Conservation (phyloP, 2,329 filamentous ascomycete genomes). For the Neurospora sp. region DNA sequence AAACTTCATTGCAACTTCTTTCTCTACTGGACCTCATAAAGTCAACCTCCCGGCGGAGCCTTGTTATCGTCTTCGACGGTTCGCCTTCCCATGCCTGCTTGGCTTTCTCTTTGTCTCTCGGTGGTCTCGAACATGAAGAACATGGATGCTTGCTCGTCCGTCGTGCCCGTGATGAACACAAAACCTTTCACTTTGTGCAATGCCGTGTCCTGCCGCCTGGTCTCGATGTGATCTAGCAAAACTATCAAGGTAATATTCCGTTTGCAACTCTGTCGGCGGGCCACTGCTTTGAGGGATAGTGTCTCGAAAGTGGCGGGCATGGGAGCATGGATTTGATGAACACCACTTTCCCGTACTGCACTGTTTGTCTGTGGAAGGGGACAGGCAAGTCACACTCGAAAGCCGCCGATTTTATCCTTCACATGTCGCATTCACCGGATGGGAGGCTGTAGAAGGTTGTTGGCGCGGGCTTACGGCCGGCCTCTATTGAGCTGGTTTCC, state of each 20-base stretch:
- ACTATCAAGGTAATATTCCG: neutral
- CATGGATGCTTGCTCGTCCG: neutral
- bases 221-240: neutral
- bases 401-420: neutral
- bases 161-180: neutral
- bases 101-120: neutral
- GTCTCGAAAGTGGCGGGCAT: neutral
- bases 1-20: neutral
- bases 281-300: neutral
- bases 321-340: neutral
- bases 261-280: neutral
- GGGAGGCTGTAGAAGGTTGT: neutral
- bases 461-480: neutral
- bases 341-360: neutral
- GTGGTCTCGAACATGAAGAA: neutral
- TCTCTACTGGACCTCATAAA: neutral
- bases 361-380: neutral
- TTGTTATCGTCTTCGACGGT: too few relatives aligned
- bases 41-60: neutral
- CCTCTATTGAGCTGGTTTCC: neutral
- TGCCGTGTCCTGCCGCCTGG: neutral
- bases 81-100: too few relatives aligned
- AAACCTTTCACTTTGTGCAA: neutral
- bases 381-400: neutral
- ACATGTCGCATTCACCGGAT: neutral